Conservation (phyloP, 164 flowering plant species). For the Vitis rotundifolia region DNA sequence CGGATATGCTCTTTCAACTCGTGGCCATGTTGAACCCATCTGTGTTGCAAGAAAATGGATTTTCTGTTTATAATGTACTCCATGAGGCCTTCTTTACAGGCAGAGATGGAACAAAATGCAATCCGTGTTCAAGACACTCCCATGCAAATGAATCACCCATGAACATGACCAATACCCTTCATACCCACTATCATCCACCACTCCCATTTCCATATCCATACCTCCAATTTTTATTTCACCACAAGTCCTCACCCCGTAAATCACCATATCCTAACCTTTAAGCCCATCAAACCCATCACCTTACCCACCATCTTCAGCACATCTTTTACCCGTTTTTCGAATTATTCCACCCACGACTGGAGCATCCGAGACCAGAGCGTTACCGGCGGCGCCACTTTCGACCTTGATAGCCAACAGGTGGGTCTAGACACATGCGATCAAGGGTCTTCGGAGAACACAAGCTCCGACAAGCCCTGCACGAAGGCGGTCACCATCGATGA, state of each 20-base stretch:
- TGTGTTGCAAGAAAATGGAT: slow-evolving; percentile 78
- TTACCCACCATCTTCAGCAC: too few species aligned
- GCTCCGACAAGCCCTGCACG: slow-evolving; percentile 39
- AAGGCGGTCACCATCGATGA: slow-evolving; percentile 50
- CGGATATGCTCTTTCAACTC: slow-evolving; percentile 94
- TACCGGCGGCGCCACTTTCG: slow-evolving; percentile 43
- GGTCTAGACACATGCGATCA: slow-evolving; percentile 47
- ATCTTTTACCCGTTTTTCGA: too few species aligned
- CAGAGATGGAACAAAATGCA: too few species aligned
- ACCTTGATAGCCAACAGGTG: slow-evolving; percentile 31
- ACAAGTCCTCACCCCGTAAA: too few species aligned
- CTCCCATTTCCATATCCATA: too few species aligned
- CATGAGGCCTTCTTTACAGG: too few species aligned
- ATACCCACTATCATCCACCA: slow-evolving; percentile 73
- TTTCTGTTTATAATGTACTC: slow-evolving; percentile 78
- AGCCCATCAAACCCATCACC: too few species aligned
- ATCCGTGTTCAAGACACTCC: too few species aligned
- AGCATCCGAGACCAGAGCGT: slow-evolving; percentile 44
- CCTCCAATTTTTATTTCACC: too few species aligned
- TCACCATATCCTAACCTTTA: too few species aligned
- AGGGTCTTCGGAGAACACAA: slow-evolving; percentile 55
- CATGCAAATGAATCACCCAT: too few species aligned
- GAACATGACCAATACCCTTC: too few species aligned
- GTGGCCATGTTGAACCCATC: slow-evolving; percentile 97
- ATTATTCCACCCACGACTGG: slow-evolving; percentile 18